phyloP scores from a whole-genome alignment of 2,329 filamentous ascomycete species.

The Incumbomyces delicatus region DNA sequence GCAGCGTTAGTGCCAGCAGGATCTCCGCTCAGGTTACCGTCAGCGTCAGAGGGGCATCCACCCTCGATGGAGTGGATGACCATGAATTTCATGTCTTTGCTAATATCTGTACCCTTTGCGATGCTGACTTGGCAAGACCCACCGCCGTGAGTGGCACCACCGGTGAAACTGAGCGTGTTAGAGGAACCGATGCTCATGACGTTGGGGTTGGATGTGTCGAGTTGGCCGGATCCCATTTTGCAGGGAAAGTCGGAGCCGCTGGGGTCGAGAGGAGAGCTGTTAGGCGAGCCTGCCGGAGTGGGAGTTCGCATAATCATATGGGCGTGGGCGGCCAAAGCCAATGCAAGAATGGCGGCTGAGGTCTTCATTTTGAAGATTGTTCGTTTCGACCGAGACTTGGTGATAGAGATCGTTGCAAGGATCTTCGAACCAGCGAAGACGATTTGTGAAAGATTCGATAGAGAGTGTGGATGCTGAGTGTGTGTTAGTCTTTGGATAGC shows the following conservation, averaged over 20 bases:
- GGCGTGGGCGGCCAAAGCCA: slow-evolving; percentile 52
- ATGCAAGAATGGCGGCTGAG: slow-evolving; percentile 39
- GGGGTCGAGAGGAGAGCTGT: slow-evolving; percentile 55
- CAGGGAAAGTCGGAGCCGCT: slow-evolving; percentile 70
- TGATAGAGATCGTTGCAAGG: not conserved
- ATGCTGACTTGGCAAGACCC: slow-evolving; percentile 86
- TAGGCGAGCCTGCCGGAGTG: slow-evolving; percentile 48
- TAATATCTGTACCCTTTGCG: slow-evolving; percentile 65
- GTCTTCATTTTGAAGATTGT: slow-evolving; percentile 8
- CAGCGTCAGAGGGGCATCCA: slow-evolving; percentile 61
- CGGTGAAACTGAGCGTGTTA: slow-evolving; percentile 56
- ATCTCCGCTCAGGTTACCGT: slow-evolving; percentile 49
- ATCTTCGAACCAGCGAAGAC: slow-evolving; percentile 9
- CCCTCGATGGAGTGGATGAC: slow-evolving; percentile 84
- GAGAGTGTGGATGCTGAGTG: slow-evolving; percentile 5
- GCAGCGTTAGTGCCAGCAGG: slow-evolving; percentile 34
- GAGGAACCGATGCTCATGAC: slow-evolving; percentile 53
- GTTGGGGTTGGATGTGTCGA: slow-evolving; percentile 44
- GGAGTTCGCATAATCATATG: slow-evolving; percentile 70
- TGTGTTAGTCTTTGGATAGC: not conserved
- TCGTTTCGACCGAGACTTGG: slow-evolving; percentile 4
- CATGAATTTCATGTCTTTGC: slow-evolving; percentile 62
- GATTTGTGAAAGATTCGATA: not conserved
- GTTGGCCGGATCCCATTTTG: slow-evolving; percentile 48
- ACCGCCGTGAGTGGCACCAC: slow-evolving; percentile 73